phyloP scores from a whole-genome alignment of 148 eudicot genomes.

The Salicornia ramosissima region DNA sequence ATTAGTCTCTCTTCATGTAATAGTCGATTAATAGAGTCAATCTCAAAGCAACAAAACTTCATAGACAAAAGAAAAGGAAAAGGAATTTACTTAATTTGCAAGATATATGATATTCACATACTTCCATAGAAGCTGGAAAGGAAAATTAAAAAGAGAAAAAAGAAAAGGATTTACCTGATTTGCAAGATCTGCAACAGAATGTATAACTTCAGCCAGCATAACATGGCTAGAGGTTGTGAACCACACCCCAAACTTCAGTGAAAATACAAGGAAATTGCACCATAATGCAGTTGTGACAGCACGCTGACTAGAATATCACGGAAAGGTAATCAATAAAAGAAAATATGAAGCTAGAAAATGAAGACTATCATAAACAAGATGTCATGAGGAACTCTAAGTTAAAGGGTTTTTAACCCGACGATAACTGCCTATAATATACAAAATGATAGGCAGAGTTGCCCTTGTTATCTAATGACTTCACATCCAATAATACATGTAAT shows the following conservation, averaged over 20 bases:
- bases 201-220: slow-evolving; percentile 88
- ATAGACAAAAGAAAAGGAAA: too few species aligned
- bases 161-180: slow-evolving; percentile 59
- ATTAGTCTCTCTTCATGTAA: slow-evolving; percentile 38
- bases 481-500: neutral
- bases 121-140: slow-evolving; percentile 1
- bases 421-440: neutral
- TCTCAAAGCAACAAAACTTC: slow-evolving; percentile 1
- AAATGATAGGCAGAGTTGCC: neutral
- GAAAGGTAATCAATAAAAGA: slow-evolving; percentile 2
- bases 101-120: neutral
- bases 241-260: slow-evolving; percentile 97
- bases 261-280: slow-evolving; percentile 95
- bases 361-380: neutral
- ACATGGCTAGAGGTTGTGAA: slow-evolving; percentile 86
- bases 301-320: slow-evolving; percentile 53
- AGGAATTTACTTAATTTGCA: too few species aligned
- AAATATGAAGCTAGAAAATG: neutral
- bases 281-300: slow-evolving; percentile 93
- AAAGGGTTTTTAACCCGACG: neutral
- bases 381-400: neutral
- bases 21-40: slow-evolving; percentile 19
- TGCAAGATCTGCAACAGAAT: slow-evolving; percentile 90
- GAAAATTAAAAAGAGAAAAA: slow-evolving; percentile 7
- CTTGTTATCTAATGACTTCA: neutral